A percentile compares a stretch with the other conserved stretches of the same genome.
Conservation (phyloP, 2,329 filamentous ascomycete genomes). For the Colletotrichum sp. region DNA sequence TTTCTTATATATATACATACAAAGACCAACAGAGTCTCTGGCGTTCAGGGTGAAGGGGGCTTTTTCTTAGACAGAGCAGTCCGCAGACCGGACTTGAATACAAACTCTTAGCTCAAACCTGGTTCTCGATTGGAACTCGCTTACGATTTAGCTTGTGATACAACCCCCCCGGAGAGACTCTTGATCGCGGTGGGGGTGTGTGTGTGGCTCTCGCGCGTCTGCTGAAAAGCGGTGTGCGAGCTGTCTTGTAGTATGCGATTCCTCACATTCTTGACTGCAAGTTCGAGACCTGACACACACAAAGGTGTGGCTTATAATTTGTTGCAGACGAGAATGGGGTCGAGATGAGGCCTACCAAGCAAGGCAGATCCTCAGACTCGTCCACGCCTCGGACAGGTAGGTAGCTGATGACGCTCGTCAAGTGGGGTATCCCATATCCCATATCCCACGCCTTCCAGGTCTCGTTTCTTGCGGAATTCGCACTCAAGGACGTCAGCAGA, state of each 20-base stretch:
- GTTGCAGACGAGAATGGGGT: not conserved
- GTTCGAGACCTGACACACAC: no score
- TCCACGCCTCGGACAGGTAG: constrained; percentile 31
- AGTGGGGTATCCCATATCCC: constrained; percentile 38
- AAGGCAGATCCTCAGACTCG: constrained; percentile 33
- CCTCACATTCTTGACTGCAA: not conserved
- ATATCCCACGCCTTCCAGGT: constrained; percentile 41
- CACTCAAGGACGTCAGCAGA: constrained; percentile 40
- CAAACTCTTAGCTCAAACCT: not conserved
- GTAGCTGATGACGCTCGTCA: constrained; percentile 26
- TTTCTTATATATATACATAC: not conserved
- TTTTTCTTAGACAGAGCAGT: not conserved
- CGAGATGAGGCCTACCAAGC: constrained; percentile 14
- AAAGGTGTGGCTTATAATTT: no score
- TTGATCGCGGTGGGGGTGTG: not conserved
- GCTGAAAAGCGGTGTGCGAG: not conserved
- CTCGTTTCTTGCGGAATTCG: constrained; percentile 40
- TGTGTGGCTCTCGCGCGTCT: not conserved
- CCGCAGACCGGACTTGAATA: not conserved
- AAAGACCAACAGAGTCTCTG: not conserved
- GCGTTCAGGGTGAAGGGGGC: not conserved
- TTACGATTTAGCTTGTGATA: not conserved
- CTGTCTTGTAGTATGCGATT: not conserved
- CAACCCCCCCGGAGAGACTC: not conserved
- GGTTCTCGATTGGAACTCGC: not conserved